Evolutionary conservation across 2,329 filamentous ascomycete species (phyloP), one percentile per base, ranked within the genome.

Genomic region (Ceratocystis colombiana): DNA sequence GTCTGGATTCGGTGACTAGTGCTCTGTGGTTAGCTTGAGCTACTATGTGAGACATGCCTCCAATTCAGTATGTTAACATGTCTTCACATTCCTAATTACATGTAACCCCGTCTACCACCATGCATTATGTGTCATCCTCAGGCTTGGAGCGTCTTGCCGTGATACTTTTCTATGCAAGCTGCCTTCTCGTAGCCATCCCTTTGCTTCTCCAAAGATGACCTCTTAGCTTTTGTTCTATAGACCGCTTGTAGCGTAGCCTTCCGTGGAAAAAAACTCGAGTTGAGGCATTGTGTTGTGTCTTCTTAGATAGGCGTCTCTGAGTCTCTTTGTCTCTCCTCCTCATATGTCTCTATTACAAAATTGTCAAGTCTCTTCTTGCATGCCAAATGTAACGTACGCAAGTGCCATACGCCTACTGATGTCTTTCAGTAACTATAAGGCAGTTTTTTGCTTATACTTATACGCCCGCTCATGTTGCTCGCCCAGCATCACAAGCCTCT

Each of bases 351-450:
- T 25, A 25, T 28, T 53, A 25, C 37, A 12, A 41, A 28, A 53
- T 28, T 53, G 48, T 33, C 12, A 37, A 59, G 55, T 25, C 28
- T 59, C 53, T 59, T 59, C 53, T 59, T 59, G 55, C 22, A 33
- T 37, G 55, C 15, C 28, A 59, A 59, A 59, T 59, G 55, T 37
- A 59, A 59, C 55, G 55, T 59, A 20, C 28, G 5, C n/a, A 59
- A 5, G 2, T 37, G 33, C 28, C 15, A 37, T 59, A 20, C 25
- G 25, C 30, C 25, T 30, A 3, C 37, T 59, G 37, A 30, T 30
- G 25, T 15, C n/a, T 17, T 59, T 10, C 33, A 22, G 17, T 8
- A 28, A 33, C 33, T 59, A 59, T 37, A 33, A 59, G 25, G 37
- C 37, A 41, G 37, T 41, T 41, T 37, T 41, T 15, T 41, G 37